These are phyloP conservation scores for Lichtheimia ramosa DNA, from an alignment of 371 early-diverging fungal genomes.

Conservation along the genomic window DNA sequence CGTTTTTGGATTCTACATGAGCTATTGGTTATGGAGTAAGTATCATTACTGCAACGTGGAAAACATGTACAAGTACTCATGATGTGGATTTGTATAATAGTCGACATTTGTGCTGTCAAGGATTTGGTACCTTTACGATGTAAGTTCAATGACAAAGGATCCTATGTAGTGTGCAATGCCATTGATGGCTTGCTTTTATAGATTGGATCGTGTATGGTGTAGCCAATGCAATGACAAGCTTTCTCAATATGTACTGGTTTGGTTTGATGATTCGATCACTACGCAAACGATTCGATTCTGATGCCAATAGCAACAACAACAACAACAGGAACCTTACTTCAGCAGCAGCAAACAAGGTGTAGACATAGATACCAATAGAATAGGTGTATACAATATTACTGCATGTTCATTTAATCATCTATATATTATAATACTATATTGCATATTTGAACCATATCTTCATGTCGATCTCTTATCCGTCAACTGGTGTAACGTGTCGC, in stretches of 20 bases:
- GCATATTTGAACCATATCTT: too few relatives aligned
- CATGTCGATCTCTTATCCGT: too few relatives aligned
- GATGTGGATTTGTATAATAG: slow-evolving; percentile 3
- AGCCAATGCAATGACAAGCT: slow-evolving; percentile 65
- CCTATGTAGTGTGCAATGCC: neutral
- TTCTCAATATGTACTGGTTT: slow-evolving; percentile 82
- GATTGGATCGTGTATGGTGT: slow-evolving; percentile 54
- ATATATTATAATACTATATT: too few relatives aligned
- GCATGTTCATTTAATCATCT: too few relatives aligned
- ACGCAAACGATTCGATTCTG: slow-evolving; percentile 31
- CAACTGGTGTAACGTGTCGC: too few relatives aligned
- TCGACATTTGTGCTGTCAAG: slow-evolving; percentile 41
- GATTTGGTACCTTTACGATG: slow-evolving; percentile 60
- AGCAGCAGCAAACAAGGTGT: slow-evolving; percentile 5
- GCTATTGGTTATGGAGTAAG: slow-evolving; percentile 63
- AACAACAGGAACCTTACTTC: too few relatives aligned
- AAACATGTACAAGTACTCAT: neutral
- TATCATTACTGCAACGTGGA: neutral
- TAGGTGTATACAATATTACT: too few relatives aligned
- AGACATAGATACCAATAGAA: neutral
- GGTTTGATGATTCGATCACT: slow-evolving; percentile 65
- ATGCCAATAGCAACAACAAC: neutral
- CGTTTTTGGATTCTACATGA: slow-evolving; percentile 77
- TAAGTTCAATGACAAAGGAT: slow-evolving; percentile 22
- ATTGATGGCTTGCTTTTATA: slow-evolving; percentile 8